Evolutionary conservation across 352 stramenopile genomes (phyloP), one percentile per base, ranked within the genome.

Genomic region (Globisporangium cederbergense): DNA sequence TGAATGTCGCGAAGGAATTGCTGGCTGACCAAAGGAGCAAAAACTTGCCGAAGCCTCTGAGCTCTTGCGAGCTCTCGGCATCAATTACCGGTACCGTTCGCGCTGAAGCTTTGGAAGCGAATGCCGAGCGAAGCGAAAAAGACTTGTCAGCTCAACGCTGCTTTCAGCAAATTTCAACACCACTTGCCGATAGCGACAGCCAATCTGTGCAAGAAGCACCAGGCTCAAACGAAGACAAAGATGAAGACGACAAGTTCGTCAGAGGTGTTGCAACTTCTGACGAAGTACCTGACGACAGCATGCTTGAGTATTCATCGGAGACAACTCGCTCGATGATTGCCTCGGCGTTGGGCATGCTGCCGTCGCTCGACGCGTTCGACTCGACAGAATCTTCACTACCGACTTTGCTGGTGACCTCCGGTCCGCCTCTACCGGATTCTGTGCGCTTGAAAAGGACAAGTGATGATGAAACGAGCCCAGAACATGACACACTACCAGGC

Each of bases 261-360:
- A 36, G 60, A 30, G 30, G 49, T 16, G 14, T 32, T 11, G 25
- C 9, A 16, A 22, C 0, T 18, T 4, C 0, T n/a, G 49, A 25
- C 11, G 43, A 58, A 18, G 36, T 32, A 0, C 4, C 14, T 0
- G 54, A 53, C 25, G 45, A 58, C 22, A 45, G 11, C 46, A n/a
- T 72, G 5, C 74, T 78, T 40, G 72, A 79, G 42, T 78, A 79
- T 45, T 79, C 75, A 16, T 77, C 75, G 28, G 64, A 73, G 6
- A 60, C 70, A 0, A 63, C 69, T 10, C 54, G 68, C 20, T 73
- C 74, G 28, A 76, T 63, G 63, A 85, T 85, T 22, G 71, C 75
- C 3, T 66, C 63, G 20, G 77, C 75, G 7, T 46, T 85, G 52
- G 65, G 74, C 36, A 62, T 79, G 58, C 58, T 83, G 4, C 75